Base-by-base conservation (phyloP, 768 basidiomycete genomes). In the Tylopilus subfusipes region DNA sequence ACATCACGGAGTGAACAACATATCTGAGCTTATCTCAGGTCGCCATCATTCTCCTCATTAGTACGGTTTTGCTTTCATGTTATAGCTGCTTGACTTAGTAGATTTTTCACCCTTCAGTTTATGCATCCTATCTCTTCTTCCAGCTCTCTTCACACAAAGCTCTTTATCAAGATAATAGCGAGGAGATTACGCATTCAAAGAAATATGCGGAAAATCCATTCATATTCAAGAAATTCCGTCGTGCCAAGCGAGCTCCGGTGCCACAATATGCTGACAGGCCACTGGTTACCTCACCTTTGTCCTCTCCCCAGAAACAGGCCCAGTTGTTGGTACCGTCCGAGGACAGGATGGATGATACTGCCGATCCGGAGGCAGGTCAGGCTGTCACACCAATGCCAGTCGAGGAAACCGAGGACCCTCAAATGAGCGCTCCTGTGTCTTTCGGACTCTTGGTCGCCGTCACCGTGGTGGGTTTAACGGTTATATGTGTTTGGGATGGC, bases 121-220 rank as follows among this genome's bases (percentile, higher is more conserved):
- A 94, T 62, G 66, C 62, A 2, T 78, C 76, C n/a, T 91, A 89
- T 61, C 78, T 93, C 18, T 68, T 88, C 56, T 93, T 93, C 71
- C 91, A 92, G 66, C 73, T 90, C 4, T 87, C 77, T 73, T 90
- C 90, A 0, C 90, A 93, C 66, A 81, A 84, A 5, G 74, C 83
- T 58, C 75, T 93, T 16, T 93, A 89, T 64, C 70, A 80, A 43
- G 75, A 79, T 27, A 69, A 70, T 18, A 60, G 58, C 1, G 66
- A 78, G 54, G 72, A 60, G 73, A 75, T 30, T 72, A 60, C 7
- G 55, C 59, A 56, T 76, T 82, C 62, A 24, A 66, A 5, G 58
- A 72, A 70, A 54, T 80, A 84, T 50, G 56, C 72, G 46, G 70
- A 73, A 50, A 78, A 78, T 25, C 71, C 78, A 21, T 74, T 71